These are phyloP conservation scores for Penicillium malachiteum DNA, from an alignment of 495 filamentous ascomycete genomes.

Conservation along the genomic window DNA sequence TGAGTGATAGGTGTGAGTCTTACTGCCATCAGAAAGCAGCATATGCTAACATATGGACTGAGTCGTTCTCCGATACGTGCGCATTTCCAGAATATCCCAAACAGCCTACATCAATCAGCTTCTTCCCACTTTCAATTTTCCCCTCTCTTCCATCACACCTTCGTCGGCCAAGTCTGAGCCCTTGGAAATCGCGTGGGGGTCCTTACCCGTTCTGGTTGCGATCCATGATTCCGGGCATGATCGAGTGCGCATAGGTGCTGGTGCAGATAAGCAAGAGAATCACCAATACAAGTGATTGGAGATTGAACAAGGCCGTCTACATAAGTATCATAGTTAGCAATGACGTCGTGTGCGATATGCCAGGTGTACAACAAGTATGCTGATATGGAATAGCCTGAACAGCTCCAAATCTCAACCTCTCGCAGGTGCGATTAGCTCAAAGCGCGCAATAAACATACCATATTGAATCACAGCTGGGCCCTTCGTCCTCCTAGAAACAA, in stretches of 20 bases:
- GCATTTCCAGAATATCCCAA: conserved; percentile 96
- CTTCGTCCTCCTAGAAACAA: not conserved
- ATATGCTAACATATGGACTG: conserved; percentile 94
- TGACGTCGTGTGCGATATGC: conserved; percentile 6
- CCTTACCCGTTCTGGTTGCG: conserved; percentile 83
- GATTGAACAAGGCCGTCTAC: conserved; percentile 96
- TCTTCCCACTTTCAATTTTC: not conserved
- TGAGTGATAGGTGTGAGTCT: conserved; percentile 33
- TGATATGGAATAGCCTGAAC: conserved; percentile 2
- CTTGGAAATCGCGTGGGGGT: conserved; percentile 1
- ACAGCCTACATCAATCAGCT: conserved; percentile 53
- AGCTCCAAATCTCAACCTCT: not conserved
- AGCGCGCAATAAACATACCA: conserved; percentile 13
- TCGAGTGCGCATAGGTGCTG: conserved; percentile 84
- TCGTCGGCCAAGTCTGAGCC: not conserved
- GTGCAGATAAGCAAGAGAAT: conserved; percentile 96
- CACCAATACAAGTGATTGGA: conserved; percentile 89
- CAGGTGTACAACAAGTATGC: conserved; percentile 14
- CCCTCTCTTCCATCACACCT: not conserved
- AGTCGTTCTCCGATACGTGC: conserved; percentile 90
- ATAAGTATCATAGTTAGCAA: conserved; percentile 14
- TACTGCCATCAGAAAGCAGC: conserved; percentile 93
- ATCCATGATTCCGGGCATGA: conserved; percentile 90
- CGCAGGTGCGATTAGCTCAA: not conserved
- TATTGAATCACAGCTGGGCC: conserved; percentile 7